Percentiles rank a stretch among this genome's conserved stretches.
These are phyloP conservation scores for Coccinonectria pachysandricola DNA, from an alignment of 2,329 filamentous ascomycete genomes.

Conservation along the genomic window DNA sequence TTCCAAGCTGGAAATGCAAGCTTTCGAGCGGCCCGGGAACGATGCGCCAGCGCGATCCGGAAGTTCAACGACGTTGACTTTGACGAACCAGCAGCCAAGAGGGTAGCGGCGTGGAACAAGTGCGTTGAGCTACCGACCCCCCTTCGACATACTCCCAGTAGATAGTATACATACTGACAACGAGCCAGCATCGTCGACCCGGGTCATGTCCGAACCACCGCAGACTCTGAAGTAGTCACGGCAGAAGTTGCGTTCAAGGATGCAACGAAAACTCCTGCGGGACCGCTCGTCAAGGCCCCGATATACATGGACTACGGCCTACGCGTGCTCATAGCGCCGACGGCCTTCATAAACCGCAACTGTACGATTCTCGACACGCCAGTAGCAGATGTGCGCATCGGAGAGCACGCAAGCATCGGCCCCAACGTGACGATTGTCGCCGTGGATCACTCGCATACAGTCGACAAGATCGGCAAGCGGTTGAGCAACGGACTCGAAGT, in stretches of 20 bases:
- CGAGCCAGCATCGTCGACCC: no score
- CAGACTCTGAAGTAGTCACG: background rate
- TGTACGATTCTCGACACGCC: conserved; percentile 3
- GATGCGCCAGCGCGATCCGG: background rate
- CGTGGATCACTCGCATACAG: background rate
- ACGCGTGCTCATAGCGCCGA: conserved; percentile 1
- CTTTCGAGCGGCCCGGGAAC: background rate
- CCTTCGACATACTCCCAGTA: no score
- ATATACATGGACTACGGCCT: conserved; percentile 2
- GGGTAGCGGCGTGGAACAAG: background rate
- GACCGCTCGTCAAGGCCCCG: conserved; percentile 1
- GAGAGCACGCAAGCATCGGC: conserved; percentile 2
- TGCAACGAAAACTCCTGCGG: conserved; percentile 1
- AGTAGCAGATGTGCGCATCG: conserved; percentile 1
- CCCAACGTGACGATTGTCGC: conserved; percentile 4
- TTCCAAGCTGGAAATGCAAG: background rate
- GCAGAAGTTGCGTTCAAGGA: conserved; percentile 2
- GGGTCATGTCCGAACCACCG: no score
- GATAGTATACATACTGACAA: no score
- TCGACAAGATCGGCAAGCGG: conserved; percentile 1
- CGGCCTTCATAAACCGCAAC: conserved; percentile 1
- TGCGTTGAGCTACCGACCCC: no score
- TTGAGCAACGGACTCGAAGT: conserved; percentile 1
- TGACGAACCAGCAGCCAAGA: background rate
- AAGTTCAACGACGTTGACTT: background rate